Percentiles rank a stretch among this genome's conserved stretches.
These are phyloP conservation scores for Rhodotorula kratochvilovae DNA, from an alignment of 768 basidiomycete genomes.

Conservation along the genomic window DNA sequence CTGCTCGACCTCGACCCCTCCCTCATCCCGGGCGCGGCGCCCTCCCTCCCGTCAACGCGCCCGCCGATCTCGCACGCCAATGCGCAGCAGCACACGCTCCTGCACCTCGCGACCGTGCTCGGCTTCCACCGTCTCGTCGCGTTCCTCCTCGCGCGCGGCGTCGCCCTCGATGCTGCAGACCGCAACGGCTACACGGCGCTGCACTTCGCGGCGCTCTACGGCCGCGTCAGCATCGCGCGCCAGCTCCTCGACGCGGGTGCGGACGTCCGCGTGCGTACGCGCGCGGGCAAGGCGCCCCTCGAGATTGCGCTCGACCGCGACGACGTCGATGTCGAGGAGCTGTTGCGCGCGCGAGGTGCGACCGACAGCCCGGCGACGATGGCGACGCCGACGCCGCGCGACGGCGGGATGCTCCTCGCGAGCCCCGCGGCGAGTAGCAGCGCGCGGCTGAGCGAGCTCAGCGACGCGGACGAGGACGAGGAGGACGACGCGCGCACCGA, in stretches of 20 bases:
- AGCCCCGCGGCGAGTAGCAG: neutral
- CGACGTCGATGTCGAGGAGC: conserved; percentile 46
- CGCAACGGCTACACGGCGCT: conserved; percentile 84
- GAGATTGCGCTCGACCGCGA: conserved; percentile 49
- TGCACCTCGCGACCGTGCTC: conserved; percentile 79
- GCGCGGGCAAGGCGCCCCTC: conserved; percentile 48
- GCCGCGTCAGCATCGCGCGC: conserved; percentile 61
- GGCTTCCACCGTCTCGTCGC: conserved; percentile 65
- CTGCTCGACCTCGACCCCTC: conserved; percentile 62
- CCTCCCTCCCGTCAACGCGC: conserved; percentile 45
- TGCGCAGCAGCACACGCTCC: conserved; percentile 70
- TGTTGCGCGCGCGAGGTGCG: conserved; percentile 28
- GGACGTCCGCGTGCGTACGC: conserved; percentile 51
- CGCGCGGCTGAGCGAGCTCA: neutral
- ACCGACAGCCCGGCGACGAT: neutral
- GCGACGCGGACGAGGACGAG: neutral
- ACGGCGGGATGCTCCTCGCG: neutral
- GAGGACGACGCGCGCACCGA: neutral
- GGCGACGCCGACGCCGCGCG: neutral
- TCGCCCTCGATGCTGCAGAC: conserved; percentile 79
- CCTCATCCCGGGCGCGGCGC: conserved; percentile 52
- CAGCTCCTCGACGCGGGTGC: conserved; percentile 76
- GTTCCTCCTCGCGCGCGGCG: conserved; percentile 66
- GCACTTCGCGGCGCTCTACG: conserved; percentile 71
- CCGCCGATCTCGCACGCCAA: conserved; percentile 68